Conservation (phyloP, 345 rosid genomes). For the Gossypium arboreum region DNA sequence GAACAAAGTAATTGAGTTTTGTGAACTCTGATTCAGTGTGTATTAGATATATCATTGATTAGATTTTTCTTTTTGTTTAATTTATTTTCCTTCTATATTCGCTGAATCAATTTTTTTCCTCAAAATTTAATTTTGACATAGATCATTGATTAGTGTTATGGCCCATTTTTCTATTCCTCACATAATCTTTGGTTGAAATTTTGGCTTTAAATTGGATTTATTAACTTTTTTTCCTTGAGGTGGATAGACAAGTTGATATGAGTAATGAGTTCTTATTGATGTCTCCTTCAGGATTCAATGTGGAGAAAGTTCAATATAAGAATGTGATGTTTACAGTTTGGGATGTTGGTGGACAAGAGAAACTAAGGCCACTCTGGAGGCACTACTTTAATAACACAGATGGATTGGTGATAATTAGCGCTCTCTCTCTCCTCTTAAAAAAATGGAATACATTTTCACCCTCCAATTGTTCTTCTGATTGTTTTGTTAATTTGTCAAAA, state of each 20-base stretch:
- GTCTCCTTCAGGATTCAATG: conserved; percentile 77
- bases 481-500: not conserved
- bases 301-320: conserved; percentile 99
- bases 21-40: not conserved
- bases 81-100: not conserved
- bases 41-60: not conserved
- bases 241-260: conserved; percentile 3
- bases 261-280: not conserved
- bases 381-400: conserved; percentile 98
- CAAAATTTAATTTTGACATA: not conserved
- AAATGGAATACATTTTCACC: not conserved
- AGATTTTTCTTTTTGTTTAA: not conserved
- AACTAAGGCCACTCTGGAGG: conserved; percentile 97
- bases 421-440: not conserved
- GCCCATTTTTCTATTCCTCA: not conserved
- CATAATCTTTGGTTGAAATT: not conserved
- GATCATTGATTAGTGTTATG: not conserved
- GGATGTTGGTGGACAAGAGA: conserved; percentile 99
- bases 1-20: not conserved
- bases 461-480: not conserved
- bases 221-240: not conserved
- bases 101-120: not conserved
- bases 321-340: conserved; percentile 97
- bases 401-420: conserved; percentile 61
- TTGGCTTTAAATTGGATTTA: conserved; percentile 8